Conservation (phyloP, 1,284 basidiomycete genomes). For the Malassezia restricta region DNA sequence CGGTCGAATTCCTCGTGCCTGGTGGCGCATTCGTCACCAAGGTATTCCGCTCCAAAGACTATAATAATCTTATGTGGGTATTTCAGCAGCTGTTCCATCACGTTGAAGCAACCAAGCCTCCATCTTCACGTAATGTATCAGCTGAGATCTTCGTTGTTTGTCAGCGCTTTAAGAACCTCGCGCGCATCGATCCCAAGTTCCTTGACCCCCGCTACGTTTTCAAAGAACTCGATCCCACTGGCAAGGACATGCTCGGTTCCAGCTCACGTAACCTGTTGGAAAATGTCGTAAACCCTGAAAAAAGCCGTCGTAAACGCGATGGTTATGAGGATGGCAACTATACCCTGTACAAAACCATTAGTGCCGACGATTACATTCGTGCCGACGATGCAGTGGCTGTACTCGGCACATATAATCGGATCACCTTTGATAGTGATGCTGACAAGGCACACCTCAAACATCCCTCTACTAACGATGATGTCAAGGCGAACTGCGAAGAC, state of each 20-base stretch:
- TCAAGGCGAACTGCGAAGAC: conserved; percentile 73
- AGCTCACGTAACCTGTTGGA: conserved; percentile 40
- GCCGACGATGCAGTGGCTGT: conserved; percentile 53
- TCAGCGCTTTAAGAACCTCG: conserved; percentile 84
- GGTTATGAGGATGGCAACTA: conserved; percentile 94
- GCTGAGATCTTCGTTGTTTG: conserved; percentile 99
- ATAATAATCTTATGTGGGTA: conserved; percentile 97
- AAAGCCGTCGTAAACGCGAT: conserved; percentile 80
- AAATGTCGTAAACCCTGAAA: conserved; percentile 95
- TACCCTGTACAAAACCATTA: conserved; percentile 67
- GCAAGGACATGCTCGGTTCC: conserved; percentile 15
- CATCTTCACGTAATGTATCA: conserved; percentile 95
- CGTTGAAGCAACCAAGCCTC: conserved; percentile 97
- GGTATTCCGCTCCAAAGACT: conserved; percentile 95
- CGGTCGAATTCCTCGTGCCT: conserved; percentile 84
- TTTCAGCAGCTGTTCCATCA: conserved; percentile 91
- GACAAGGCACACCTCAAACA: conserved; percentile 63
- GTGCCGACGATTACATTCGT: conserved; percentile 64
- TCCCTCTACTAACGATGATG: conserved; percentile 54
- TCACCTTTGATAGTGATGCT: conserved; percentile 58
- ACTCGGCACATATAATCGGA: conserved; percentile 71
- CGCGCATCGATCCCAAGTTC: conserved; percentile 93
- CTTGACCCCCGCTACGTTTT: conserved; percentile 96
- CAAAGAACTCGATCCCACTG: conserved; percentile 58
- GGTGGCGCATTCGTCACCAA: conserved; percentile 89